phyloP scores from a whole-genome alignment of 1,284 basidiomycete species.

The Trichosporon faecale region DNA sequence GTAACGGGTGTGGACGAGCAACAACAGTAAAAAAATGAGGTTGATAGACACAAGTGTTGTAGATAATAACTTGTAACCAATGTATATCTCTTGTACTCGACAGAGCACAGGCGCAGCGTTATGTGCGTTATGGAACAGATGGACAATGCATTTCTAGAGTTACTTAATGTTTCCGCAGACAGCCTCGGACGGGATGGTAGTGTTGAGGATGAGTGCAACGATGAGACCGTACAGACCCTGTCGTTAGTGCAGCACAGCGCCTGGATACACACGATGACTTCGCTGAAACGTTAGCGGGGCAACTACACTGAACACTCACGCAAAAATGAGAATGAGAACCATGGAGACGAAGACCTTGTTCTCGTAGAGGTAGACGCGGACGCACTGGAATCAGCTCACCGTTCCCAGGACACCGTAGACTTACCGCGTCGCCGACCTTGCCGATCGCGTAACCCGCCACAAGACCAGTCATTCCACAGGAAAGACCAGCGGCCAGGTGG shows the following conservation, averaged over 20 bases:
- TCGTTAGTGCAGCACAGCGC: background rate
- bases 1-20: background rate
- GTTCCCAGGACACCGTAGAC: conserved; percentile 37
- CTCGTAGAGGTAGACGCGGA: conserved; percentile 58
- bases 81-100: background rate
- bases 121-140: background rate
- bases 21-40: background rate
- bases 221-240: conserved; percentile 58
- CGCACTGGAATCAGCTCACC: conserved; percentile 47
- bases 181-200: conserved; percentile 31
- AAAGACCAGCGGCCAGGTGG: conserved; percentile 89
- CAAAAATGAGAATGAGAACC: conserved; percentile 57
- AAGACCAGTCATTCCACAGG: conserved; percentile 61
- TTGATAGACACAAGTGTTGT: conserved; percentile 6
- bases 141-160: conserved; percentile 10
- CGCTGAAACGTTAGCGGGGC: conserved; percentile 23
- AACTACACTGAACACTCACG: conserved; percentile 34
- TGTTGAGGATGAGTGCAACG: conserved; percentile 59
- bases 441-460: conserved; percentile 99
- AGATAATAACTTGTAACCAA: background rate
- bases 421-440: conserved; percentile 85
- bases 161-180: conserved; percentile 20
- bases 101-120: background rate
- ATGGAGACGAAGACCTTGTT: conserved; percentile 72
- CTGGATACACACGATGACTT: conserved; percentile 35